Percentiles rank a stretch among this genome's conserved stretches.
Evolutionary conservation across 805 yeast species (phyloP).

Genomic region (Torulaspora indica): DNA sequence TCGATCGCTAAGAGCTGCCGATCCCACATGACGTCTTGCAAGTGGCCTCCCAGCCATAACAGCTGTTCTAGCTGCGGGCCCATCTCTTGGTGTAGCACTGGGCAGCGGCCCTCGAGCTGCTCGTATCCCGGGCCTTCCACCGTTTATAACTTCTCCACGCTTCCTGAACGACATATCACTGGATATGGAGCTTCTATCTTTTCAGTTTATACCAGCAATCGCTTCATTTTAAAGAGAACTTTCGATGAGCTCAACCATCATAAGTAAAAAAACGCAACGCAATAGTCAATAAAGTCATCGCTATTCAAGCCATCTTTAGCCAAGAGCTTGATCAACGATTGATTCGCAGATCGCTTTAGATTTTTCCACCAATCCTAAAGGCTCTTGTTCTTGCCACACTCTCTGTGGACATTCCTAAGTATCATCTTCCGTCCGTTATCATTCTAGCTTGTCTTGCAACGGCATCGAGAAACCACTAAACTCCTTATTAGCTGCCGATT

Average conservation of each 20-base stretch:
- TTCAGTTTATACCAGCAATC: not conserved
- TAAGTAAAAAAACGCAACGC: not conserved
- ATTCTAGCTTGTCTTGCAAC: too few species aligned
- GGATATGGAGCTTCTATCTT: not conserved
- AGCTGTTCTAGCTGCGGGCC: conserved; percentile 14
- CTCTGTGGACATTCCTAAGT: too few species aligned
- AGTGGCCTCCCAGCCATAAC: not conserved
- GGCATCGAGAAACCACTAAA: too few species aligned
- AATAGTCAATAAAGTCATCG: too few species aligned
- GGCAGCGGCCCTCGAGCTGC: conserved; percentile 25
- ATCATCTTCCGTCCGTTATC: too few species aligned
- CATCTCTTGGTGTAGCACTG: conserved; percentile 1
- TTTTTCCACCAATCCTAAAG: too few species aligned
- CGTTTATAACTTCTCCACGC: conserved; percentile 45
- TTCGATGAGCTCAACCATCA: not conserved
- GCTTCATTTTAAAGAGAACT: not conserved
- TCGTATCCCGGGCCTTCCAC: conserved; percentile 12
- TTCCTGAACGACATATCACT: conserved; percentile 52
- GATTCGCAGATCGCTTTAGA: too few species aligned
- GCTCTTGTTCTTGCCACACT: too few species aligned
- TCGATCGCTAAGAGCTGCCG: not conserved
- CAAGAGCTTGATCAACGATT: too few species aligned
- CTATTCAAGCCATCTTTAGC: too few species aligned
- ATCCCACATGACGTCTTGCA: not conserved
- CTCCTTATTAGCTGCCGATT: too few species aligned